Base-by-base conservation (phyloP, 129 eudicot species). In the Tagetes patula region DNA sequence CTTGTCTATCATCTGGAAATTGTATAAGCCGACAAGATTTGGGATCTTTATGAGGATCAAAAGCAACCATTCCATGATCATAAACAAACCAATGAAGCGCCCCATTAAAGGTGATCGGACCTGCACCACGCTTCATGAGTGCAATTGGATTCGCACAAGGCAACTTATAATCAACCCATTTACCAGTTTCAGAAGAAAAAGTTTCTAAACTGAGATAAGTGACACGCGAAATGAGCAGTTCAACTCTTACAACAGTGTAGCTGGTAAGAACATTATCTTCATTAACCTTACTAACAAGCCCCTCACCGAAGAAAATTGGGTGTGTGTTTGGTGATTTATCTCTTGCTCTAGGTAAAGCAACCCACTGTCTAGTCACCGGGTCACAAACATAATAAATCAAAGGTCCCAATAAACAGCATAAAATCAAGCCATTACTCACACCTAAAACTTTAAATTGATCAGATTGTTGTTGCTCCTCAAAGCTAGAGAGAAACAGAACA, bases 301-400 rank as follows among this genome's bases (percentile, higher is more conserved):
- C 86, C 59, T 85, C 89, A 1, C 89, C 84, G 13, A 71, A 82
- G 47, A 78, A 81, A 8, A 75, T 70, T 4, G 89, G 86, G 62
- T 82, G 86, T 3, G 77, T 75, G 71, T 62, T 78, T 0, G 83
- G 62, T 2, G 77, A 67, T 48, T 33, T 67, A 31, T 71, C 76
- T 32, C 80, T 75, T 1, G 80, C 77, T 60, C 84, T 71, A 34
- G 89, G 89, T 9, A 85, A 73, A 36, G 84, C 67, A 9, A 78
- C 74, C 86, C 86, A 85, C 12, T 82, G 84, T 47, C 84, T 55
- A 14, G 89, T 85, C 2, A 85, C 86, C 3, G 89, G 89, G 72
- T 85, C 89, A 32, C 89, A 85, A 14, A 85, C 82, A 36, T 85
- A 85, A 34, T 85, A 85, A 47, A 85, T 45, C 68, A 82, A 72